These are phyloP conservation scores for Mucor ambiguus DNA, from an alignment of 371 early-diverging fungal genomes.

Conservation along the genomic window DNA sequence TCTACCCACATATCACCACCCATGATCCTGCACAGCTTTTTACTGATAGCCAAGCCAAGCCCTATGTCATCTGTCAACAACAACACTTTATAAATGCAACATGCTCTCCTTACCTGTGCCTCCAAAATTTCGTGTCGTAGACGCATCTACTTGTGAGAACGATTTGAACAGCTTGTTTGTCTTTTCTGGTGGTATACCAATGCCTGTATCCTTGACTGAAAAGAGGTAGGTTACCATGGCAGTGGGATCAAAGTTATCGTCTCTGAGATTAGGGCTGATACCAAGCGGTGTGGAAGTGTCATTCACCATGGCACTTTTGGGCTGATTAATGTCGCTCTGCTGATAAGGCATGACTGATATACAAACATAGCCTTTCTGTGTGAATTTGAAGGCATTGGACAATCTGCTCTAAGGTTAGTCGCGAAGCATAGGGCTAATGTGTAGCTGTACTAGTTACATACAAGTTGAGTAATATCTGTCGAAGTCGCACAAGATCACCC, in stretches of 20 bases:
- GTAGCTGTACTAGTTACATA: background rate
- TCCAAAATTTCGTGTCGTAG: constrained; percentile 55
- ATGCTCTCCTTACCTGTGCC: constrained; percentile 61
- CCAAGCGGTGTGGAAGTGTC: background rate
- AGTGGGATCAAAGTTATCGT: background rate
- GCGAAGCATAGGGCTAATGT: background rate
- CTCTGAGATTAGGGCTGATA: background rate
- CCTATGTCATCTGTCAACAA: background rate
- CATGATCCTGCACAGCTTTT: constrained; percentile 53
- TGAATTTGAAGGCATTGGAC: constrained; percentile 70
- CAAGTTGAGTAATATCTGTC: constrained; percentile 45
- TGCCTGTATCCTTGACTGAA: constrained; percentile 64
- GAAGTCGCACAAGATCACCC: constrained; percentile 42
- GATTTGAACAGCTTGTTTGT: constrained; percentile 56
- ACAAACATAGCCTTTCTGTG: constrained; percentile 50
- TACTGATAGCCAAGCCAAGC: constrained; percentile 46
- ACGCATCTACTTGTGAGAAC: constrained; percentile 62
- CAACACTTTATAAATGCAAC: too few relatives aligned
- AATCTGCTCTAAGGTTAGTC: constrained; percentile 8
- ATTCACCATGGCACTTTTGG: background rate
- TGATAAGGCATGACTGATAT: constrained; percentile 6
- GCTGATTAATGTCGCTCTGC: background rate
- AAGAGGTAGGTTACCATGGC: constrained; percentile 19
- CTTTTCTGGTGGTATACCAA: constrained; percentile 61
- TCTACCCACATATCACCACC: constrained; percentile 59